Evolutionary conservation across 768 basidiomycete genomes (phyloP), one percentile per base, ranked within the genome.

Genomic region (Tricholoma bakamatsutake): DNA sequence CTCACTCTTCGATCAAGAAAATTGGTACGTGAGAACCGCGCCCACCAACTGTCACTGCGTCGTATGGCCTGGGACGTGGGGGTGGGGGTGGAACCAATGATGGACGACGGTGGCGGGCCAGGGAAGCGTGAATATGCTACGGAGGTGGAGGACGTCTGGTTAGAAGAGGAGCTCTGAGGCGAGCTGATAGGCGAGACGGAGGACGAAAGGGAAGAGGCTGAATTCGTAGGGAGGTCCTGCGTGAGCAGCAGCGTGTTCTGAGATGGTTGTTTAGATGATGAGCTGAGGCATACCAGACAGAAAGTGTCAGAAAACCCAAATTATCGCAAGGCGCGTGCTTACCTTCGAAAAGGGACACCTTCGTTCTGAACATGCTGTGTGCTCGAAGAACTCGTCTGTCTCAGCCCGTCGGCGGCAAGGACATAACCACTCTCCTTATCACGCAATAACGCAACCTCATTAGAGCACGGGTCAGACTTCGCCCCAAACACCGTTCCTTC

Each of bases 21-120:
- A 33, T 82, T 79, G 15, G 83, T 80, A 53, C 80, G 81, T 12
- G 87, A 75, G 62, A 94, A 84, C 2, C 87, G 83, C 8, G 77
- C 69, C 86, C 90, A 94, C 88, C 90, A 91, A 10, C 78, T 83
- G 64, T 89, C 82, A 40, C 81, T 85, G 6, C 89, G 77, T 43
- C 80, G 80, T 46, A 90, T 75, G 1, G 80, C 75, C 42, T 75
- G 74, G 21, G 68, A 73, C 33, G 72, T 72, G 3, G 73, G 69
- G 13, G 75, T 60, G 58, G 59, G 69, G 57, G 53, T 42, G 76
- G 70, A 62, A 74, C 73, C 47, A 80, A 53, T 66, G 58, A 79
- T 70, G 12, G 78, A 78, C 1, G 77, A 75, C 1, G 62, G 53
- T 31, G 57, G 57, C 13, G 73, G 66, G 40, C 65, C 70, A 18